Conservation (phyloP, 441 rosid species). For the Metrosideros polymorpha region DNA sequence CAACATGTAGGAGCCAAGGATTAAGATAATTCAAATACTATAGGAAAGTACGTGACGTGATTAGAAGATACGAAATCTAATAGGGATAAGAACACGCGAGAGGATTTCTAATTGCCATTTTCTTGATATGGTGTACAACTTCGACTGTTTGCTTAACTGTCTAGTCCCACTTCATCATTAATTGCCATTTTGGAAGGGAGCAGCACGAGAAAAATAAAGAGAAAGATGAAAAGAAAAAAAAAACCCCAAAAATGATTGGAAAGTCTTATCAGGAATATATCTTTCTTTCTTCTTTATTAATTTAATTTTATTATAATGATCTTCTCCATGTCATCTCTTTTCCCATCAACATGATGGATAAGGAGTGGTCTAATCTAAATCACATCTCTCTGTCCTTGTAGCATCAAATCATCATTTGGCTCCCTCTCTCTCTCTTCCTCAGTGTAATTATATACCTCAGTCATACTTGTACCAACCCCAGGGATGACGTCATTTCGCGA, state of each 20-base stretch:
- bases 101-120: neutral
- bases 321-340: neutral
- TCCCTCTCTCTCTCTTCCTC: neutral
- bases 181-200: neutral
- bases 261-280: neutral
- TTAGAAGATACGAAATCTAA: neutral
- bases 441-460: neutral
- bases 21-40: neutral
- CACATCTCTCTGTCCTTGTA: neutral
- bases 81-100: neutral
- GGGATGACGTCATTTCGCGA: neutral
- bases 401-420: neutral
- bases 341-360: neutral
- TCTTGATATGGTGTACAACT: neutral
- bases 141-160: neutral
- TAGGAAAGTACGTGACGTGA: neutral
- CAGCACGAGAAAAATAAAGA: neutral
- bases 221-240: neutral
- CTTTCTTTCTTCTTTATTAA: neutral
- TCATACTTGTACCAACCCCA: neutral
- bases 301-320: neutral
- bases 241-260: neutral
- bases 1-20: neutral
- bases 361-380: neutral
- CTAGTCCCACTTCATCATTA: conserved; percentile 18